phyloP scores from a whole-genome alignment of 2,329 filamentous ascomycete genomes.

The Pseudogymnoascus sp. region DNA sequence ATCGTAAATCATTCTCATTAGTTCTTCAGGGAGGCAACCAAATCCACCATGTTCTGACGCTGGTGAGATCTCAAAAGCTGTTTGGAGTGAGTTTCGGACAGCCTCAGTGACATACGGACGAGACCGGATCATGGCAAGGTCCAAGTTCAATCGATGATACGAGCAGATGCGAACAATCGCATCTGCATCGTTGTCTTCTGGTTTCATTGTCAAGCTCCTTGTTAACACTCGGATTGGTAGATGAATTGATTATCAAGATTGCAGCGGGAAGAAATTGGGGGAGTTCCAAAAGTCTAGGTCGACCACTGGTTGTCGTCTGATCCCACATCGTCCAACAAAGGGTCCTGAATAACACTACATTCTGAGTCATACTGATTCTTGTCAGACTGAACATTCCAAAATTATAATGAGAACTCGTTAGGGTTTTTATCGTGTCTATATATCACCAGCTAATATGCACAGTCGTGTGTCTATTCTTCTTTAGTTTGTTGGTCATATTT shows the following conservation, averaged over 20 bases:
- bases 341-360: neutral
- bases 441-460: neutral
- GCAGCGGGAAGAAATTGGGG: neutral
- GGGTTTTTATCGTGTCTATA: neutral
- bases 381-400: neutral
- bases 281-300: neutral
- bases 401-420: neutral
- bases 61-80: neutral
- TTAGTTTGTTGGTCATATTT: neutral
- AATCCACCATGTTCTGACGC: neutral
- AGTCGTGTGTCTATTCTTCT: neutral
- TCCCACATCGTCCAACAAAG: neutral
- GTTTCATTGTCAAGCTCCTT: neutral
- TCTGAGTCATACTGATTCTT: neutral
- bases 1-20: neutral
- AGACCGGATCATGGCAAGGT: neutral
- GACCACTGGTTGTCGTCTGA: neutral
- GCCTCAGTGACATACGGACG: neutral
- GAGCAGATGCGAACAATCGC: neutral
- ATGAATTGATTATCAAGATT: neutral
- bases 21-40: neutral
- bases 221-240: neutral
- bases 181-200: neutral
- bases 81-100: neutral
- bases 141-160: neutral